phyloP scores from a whole-genome alignment of 1,284 basidiomycete species.

The Ganoderma sinense region DNA sequence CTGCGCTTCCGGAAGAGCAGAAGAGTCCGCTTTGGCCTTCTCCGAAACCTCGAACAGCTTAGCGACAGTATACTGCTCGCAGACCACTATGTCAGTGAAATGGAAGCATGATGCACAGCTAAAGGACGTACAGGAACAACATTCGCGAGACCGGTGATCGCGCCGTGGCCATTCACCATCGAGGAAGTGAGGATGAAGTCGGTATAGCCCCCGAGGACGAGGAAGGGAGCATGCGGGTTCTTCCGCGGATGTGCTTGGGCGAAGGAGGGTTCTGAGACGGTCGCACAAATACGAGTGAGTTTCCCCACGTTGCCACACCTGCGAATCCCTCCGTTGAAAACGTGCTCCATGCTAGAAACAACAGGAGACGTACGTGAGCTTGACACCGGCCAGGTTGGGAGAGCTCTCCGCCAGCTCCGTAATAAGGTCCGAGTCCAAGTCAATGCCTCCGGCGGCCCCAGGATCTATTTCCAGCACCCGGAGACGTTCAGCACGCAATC shows the following conservation, averaged over 20 bases:
- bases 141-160: conserved; percentile 85
- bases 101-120: neutral
- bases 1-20: conserved; percentile 75
- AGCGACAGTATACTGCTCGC: conserved; percentile 59
- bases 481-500: conserved; percentile 7
- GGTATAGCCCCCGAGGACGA: conserved; percentile 81
- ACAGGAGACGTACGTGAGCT: conserved; percentile 71
- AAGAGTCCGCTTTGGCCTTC: conserved; percentile 57
- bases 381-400: conserved; percentile 81
- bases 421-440: conserved; percentile 86
- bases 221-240: conserved; percentile 54
- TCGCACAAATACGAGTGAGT: conserved; percentile 79
- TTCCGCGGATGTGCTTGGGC: conserved; percentile 65
- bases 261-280: conserved; percentile 66
- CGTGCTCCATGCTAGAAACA: neutral
- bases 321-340: conserved; percentile 7
- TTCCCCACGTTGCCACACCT: conserved; percentile 92
- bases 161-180: conserved; percentile 75
- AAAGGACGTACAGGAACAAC: conserved; percentile 69
- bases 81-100: conserved; percentile 24
- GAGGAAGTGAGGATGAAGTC: conserved; percentile 83
- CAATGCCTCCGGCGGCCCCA: conserved; percentile 81
- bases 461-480: conserved; percentile 57
- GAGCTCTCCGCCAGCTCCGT: conserved; percentile 76
- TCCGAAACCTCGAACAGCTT: conserved; percentile 72